phyloP scores from a whole-genome alignment of 1,284 basidiomycete species.

The Lentinus polychrous region DNA sequence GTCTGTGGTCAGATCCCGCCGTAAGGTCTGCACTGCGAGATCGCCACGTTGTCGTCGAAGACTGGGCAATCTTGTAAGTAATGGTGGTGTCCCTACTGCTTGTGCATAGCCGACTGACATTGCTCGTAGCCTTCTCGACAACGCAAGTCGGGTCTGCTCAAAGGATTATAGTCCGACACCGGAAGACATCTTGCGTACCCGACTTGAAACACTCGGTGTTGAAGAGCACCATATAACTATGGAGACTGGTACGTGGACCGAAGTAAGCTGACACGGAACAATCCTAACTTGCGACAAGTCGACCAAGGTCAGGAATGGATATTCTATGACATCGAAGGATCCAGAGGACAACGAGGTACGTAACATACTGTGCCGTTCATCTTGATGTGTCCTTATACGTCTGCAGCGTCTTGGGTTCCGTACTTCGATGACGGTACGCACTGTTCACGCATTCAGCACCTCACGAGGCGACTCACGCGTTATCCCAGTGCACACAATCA shows the following conservation, averaged over 20 bases:
- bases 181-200: constrained; percentile 60
- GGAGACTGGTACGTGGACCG: constrained; percentile 33
- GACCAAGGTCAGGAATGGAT: constrained; percentile 45
- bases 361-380: not conserved
- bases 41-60: constrained; percentile 40
- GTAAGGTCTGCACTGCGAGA: constrained; percentile 33
- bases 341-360: constrained; percentile 46
- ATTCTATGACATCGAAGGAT: constrained; percentile 58
- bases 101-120: not conserved
- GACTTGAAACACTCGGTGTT: constrained; percentile 56
- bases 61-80: constrained; percentile 56
- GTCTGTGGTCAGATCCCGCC: constrained; percentile 40
- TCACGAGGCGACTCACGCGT: not conserved
- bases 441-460: not conserved
- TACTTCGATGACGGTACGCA: constrained; percentile 55
- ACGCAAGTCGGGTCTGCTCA: constrained; percentile 42
- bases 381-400: not conserved
- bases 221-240: constrained; percentile 53
- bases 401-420: constrained; percentile 49
- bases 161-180: constrained; percentile 45
- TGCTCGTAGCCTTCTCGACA: constrained; percentile 46
- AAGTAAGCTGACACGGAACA: not conserved
- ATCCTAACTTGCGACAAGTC: constrained; percentile 9
- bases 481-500: constrained; percentile 45
- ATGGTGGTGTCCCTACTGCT: not conserved